A percentile compares a stretch with the other conserved stretches of the same genome.
Evolutionary conservation across 495 filamentous ascomycete species (phyloP).

Genomic region (Podospora appendiculata): DNA sequence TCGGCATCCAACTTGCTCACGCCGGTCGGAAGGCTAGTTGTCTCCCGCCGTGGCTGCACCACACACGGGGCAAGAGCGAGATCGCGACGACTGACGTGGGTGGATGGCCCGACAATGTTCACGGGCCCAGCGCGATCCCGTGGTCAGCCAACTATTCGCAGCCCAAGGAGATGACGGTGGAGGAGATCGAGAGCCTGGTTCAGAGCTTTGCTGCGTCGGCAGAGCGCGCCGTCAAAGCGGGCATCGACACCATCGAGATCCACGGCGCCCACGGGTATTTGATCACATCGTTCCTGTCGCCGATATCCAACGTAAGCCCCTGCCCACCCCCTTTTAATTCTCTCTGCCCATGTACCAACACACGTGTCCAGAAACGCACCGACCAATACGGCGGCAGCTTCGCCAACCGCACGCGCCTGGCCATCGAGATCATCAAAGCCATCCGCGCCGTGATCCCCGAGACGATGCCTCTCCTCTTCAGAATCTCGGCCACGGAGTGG

Average conservation of each 20-base stretch:
- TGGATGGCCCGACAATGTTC: constrained; percentile 62
- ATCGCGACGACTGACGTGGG: constrained; percentile 44
- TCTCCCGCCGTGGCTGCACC: constrained; percentile 48
- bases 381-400: constrained; percentile 52
- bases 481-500: constrained; percentile 69
- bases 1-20: constrained; percentile 67
- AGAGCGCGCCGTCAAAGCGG: constrained; percentile 52
- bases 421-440: constrained; percentile 39
- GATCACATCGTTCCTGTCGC: constrained; percentile 54
- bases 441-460: constrained; percentile 47
- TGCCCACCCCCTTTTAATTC: background rate
- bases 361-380: constrained; percentile 26
- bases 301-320: constrained; percentile 43
- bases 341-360: background rate
- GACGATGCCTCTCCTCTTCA: constrained; percentile 56
- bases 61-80: constrained; percentile 10
- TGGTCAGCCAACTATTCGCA: constrained; percentile 34
- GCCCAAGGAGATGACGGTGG: constrained; percentile 50
- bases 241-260: constrained; percentile 62
- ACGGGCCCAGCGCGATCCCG: constrained; percentile 36
- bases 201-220: constrained; percentile 54
- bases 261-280: constrained; percentile 60
- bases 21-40: constrained; percentile 67
- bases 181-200: constrained; percentile 58
- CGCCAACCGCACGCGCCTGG: constrained; percentile 46